These are phyloP conservation scores for Diaporthe eres DNA, from an alignment of 2,329 filamentous ascomycete genomes.

Conservation along the genomic window DNA sequence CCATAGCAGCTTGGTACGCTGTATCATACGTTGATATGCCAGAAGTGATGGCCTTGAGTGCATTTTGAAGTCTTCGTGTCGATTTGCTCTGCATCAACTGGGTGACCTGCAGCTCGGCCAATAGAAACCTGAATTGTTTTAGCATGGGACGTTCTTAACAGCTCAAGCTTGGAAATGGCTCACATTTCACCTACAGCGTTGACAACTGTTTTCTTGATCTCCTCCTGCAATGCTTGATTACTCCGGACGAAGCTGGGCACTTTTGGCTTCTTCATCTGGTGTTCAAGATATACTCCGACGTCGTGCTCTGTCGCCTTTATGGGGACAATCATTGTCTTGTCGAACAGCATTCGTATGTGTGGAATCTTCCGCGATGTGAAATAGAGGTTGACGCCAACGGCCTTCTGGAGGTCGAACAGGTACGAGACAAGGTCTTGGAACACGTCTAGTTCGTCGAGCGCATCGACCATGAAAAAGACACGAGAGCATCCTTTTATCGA, in stretches of 20 bases:
- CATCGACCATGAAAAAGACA: neutral
- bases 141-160: neutral
- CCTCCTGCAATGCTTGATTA: neutral
- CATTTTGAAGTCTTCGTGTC: neutral
- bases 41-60: neutral
- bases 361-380: neutral
- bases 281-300: neutral
- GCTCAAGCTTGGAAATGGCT: neutral
- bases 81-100: neutral
- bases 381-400: neutral
- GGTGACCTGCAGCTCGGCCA: neutral
- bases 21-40: neutral
- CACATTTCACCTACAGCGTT: neutral
- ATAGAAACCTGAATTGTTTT: neutral
- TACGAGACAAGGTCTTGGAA: neutral
- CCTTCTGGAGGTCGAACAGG: neutral
- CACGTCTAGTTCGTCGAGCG: neutral
- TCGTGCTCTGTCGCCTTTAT: neutral
- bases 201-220: neutral
- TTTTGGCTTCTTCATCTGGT: neutral
- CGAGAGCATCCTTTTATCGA: neutral
- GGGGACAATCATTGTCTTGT: neutral
- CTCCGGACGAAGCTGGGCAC: neutral
- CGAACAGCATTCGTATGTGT: neutral
- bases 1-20: neutral